Evolutionary conservation across 2,329 filamentous ascomycete genomes (phyloP).

Genomic region (Xylariaceae sp.): DNA sequence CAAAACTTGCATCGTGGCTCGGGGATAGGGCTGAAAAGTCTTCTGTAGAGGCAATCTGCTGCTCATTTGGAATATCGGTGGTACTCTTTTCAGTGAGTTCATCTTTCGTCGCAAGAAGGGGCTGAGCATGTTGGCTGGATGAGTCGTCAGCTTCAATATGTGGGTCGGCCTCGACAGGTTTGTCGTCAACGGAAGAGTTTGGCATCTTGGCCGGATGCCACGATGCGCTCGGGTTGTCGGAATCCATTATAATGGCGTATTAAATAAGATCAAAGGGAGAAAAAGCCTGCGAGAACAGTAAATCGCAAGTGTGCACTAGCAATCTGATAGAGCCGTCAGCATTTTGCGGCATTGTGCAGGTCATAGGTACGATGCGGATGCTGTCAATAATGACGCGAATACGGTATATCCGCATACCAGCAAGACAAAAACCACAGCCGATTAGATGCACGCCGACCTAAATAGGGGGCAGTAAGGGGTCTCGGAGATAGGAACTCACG

Average conservation of each 20-base stretch:
- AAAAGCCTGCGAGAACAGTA: constrained; percentile 29
- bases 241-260: constrained; percentile 49
- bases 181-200: constrained; percentile 42
- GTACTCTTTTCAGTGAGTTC: background rate
- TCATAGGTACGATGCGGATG: constrained; percentile 10
- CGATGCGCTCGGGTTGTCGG: constrained; percentile 50
- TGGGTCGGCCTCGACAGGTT: constrained; percentile 20
- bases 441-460: background rate
- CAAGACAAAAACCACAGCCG: background rate
- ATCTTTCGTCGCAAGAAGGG: constrained; percentile 10
- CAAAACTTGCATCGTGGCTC: constrained; percentile 31
- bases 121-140: constrained; percentile 7
- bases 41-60: constrained; percentile 27
- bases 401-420: too few relatives aligned
- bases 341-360: background rate
- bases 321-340: constrained; percentile 28
- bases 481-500: constrained; percentile 32
- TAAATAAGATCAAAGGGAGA: constrained; percentile 38
- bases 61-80: constrained; percentile 22
- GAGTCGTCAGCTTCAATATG: constrained; percentile 14
- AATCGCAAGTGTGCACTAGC: constrained; percentile 28
- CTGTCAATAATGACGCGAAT: background rate
- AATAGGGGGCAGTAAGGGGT: constrained; percentile 15
- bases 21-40: constrained; percentile 21
- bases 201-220: constrained; percentile 63